Evolutionary conservation across 2,329 filamentous ascomycete genomes (phyloP).

Genomic region (Ophioceras dolichostomum): DNA sequence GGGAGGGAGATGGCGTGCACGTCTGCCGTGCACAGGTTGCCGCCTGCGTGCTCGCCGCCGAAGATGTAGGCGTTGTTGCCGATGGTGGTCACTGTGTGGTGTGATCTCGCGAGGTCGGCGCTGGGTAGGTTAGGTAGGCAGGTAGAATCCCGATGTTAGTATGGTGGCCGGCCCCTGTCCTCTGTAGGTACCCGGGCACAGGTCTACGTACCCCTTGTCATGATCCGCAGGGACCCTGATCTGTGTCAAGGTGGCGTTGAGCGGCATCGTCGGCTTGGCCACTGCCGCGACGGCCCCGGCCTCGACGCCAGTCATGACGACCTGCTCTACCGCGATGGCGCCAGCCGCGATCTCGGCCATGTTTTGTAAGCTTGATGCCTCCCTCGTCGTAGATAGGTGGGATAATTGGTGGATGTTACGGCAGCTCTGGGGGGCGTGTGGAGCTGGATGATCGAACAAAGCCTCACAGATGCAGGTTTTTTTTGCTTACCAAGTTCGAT

Average conservation of each 20-base stretch:
- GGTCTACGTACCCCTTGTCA: constrained; percentile 14
- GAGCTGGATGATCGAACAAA: no score
- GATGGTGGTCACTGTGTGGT: constrained; percentile 39
- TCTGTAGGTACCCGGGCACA: background rate
- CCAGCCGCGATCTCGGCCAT: constrained; percentile 27
- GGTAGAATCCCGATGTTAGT: background rate
- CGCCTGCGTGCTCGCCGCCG: constrained; percentile 28
- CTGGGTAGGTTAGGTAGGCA: constrained; percentile 9
- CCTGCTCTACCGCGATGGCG: constrained; percentile 24
- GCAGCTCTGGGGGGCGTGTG: no score
- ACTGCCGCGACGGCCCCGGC: constrained; percentile 28
- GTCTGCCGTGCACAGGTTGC: constrained; percentile 31
- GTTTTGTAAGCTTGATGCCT: no score
- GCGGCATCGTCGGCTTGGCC: constrained; percentile 36
- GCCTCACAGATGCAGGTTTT: no score
- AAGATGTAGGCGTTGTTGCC: constrained; percentile 43
- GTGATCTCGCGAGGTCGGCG: constrained; percentile 28
- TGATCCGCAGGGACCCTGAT: constrained; percentile 23
- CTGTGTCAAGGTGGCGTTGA: constrained; percentile 35
- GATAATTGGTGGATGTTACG: no score
- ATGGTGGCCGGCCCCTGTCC: background rate
- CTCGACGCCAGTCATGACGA: constrained; percentile 25
- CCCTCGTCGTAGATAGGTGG: no score
- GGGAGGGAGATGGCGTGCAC: constrained; percentile 40
- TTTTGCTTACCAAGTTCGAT: no score